Base-by-base conservation (phyloP, 2,329 filamentous ascomycete species). In the Chrysoporthe deuterocubensis region DNA sequence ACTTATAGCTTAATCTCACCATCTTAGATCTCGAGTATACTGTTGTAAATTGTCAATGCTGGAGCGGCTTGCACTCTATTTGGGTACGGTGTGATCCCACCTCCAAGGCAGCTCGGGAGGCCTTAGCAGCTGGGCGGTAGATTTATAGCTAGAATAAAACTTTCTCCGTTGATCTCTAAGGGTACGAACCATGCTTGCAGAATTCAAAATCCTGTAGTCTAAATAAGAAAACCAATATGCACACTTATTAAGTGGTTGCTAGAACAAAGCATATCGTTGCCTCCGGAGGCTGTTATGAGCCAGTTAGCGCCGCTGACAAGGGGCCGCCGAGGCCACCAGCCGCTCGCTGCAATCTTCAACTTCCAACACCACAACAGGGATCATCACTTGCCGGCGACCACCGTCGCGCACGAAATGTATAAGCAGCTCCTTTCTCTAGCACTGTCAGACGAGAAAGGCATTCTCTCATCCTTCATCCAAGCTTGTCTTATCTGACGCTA, bases 301-400 rank as follows among this genome's bases (percentile, higher is more conserved):
- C 18, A 59, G 9, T 59, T 50, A 62, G 59, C 59, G 59, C 59
- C 26, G 59, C 59, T 34, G 26, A 42, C 43, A 21, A 5, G 43
- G 37, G 37, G 46, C 26, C 32, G 52, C 60, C 32, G n/a, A 13
- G 44, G 44, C 59, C 2, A 34, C 56, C 34, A 58, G 40, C 34
- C 16, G 34, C 46, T 18, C 32, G 44, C 43, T 62, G 60, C 60
- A 62, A 62, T 52, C 9, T 46, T 52, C 52, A 46, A 21, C 42
- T 34, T 44, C 18, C 60, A 59, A 62, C 60, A 50, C 34, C 60
- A 52, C 60, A 62, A 42, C 60, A 62, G 60, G 43, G 60, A 62
- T 50, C 60, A 16, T 21, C 57, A 59, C 18, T 59, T 42, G 44
- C 57, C 26, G 40, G 37, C 57, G 21, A 42, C n/a, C 43, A 50